Evolutionary conservation across 2,329 filamentous ascomycete genomes (phyloP), one percentile per base, ranked within the genome.

Genomic region (Trichoderma simmonsii): DNA sequence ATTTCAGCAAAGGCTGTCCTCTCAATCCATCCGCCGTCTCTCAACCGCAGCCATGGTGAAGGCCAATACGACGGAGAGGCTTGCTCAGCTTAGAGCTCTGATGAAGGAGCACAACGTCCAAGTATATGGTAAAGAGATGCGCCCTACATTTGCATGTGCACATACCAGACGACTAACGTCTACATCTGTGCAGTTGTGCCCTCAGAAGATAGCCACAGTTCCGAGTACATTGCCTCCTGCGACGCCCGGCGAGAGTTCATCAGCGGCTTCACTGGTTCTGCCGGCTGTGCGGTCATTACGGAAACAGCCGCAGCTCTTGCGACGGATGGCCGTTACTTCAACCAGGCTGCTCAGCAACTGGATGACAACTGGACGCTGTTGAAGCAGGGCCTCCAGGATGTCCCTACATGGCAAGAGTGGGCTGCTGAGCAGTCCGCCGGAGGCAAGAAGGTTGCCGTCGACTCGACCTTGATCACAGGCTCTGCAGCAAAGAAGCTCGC

Each of bases 331-430:
- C 91, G 96, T 75, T 99, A 99, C 83, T 99, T 98, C 87, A 98
- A 97, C 83, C 96, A 99, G 82, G 96, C 96, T 30, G 86, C 90
- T 74, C 93, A 95, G 78, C 94, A 99, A 81, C 89, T 99, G 34
- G 96, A 98, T 81, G 84, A 83, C 77, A 98, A 98, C 81, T 99
- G 96, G 96, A 85, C 89, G 64, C 86, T 99, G 54, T 85, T 99
- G 73, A 99, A 98, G 85, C 94, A 97, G 78, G 96, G 96, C 6
- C 86, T 97, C 62, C 93, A 96, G 79, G 94, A 97, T 81, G 94
- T 98, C 11, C 95, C 94, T 1, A 98, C 95, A 0, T 99, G 96
- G 93, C 94, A 98, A 80, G 96, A 98, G 82, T 99, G 96, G 96
- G 90, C 91, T 18, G 91, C 93, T 39, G 93, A 96, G 79, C 92